Base-by-base conservation (phyloP, 495 filamentous ascomycete genomes). In the Neurospora sp. region DNA sequence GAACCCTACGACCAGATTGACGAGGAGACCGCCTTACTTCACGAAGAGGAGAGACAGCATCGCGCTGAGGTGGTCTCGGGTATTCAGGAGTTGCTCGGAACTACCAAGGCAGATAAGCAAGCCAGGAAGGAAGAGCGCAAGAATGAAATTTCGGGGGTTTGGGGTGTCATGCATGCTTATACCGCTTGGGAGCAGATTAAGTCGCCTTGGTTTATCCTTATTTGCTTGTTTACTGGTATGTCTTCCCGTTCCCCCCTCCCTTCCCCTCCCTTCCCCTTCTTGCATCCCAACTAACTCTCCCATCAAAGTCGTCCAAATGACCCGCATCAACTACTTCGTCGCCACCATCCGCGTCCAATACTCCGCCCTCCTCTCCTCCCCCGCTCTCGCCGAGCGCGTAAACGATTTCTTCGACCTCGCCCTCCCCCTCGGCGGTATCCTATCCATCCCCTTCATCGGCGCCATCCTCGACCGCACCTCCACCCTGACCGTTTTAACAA, bases 261-360 rank as follows among this genome's bases (percentile, higher is more conserved):
- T 19, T 45, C 24, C 1, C 24, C 43, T 24, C 2, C 28, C 5
- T 19, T 45, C 42, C 24, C 6, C 17, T 21, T 3, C 3, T 15
- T 4, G 10, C 4, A 43, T 43, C 40, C 40, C 19, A n/a, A 39
- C 15, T 45, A 40, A 48, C 59, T 39, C 39, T 11, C 15, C 0
- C 2, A 7, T 19, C 28, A 28, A 40, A 79, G 86, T 96, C 31
- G 81, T 97, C 24, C 93, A 96, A 81, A 97, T 97, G 94, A 93
- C 92, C 0, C 89, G 95, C 21, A 97, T 98, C 81, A 98, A 98
- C 83, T 99, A 94, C 86, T 99, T 99, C 77, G 93, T 99, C 39
- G 94, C 96, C 1, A 96, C 96, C 3, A 89, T 99, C 74, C 89
- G 91, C 24, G 85, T 90, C 9, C 96, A 99, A 80, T 98, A 98